Base-by-base conservation (phyloP, 1,284 basidiomycete genomes). In the Ceratobasidium sp. region DNA sequence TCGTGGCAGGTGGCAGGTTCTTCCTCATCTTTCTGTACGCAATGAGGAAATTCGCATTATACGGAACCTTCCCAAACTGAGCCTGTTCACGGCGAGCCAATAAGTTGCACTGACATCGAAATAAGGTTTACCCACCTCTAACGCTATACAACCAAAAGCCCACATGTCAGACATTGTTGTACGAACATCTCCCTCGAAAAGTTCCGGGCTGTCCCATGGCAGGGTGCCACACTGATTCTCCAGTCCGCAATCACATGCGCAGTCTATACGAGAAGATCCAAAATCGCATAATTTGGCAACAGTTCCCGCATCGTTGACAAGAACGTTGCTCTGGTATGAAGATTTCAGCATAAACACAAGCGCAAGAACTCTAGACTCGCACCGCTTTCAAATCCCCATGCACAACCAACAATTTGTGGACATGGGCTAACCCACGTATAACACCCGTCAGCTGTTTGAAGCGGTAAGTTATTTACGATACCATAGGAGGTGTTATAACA, bases 111-210 rank as follows among this genome's bases (percentile, higher is more conserved):
- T 12, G 13, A 26, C n/a, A 28, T 9, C 4, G 56, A 26, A 26
- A 0, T 1, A 42, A 1, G 28, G 23, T 2, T 46, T 17, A 33
- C 52, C 20, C 46, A 59, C 70, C 46, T 74, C 70, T 1, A 74
- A 33, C n/a, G 70, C 70, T 17, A 74, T 6, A 59, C 70, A 74
- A n/a, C 70, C 70, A 28, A 74, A 64, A 12, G 70, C 70, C 70
- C 70, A 74, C 3, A 74, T 54, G 33, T 74, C 70, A 20, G 70
- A 74, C 12, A 20, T 44, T 50, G 28, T 20, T 3, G 70, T 62
- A 13, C 46, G 26, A n/a, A 28, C 1, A 1, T 13, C 48, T 20
- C 9, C 56, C 9, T 38, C 44, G 1, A 48, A 23, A 1, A 56
- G 38, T 20, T 75, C 71, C 3, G 61, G 71, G 28, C 71, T 75